Conservation (phyloP, 2,329 filamentous ascomycete genomes). For the Bipolaris bicolor region DNA sequence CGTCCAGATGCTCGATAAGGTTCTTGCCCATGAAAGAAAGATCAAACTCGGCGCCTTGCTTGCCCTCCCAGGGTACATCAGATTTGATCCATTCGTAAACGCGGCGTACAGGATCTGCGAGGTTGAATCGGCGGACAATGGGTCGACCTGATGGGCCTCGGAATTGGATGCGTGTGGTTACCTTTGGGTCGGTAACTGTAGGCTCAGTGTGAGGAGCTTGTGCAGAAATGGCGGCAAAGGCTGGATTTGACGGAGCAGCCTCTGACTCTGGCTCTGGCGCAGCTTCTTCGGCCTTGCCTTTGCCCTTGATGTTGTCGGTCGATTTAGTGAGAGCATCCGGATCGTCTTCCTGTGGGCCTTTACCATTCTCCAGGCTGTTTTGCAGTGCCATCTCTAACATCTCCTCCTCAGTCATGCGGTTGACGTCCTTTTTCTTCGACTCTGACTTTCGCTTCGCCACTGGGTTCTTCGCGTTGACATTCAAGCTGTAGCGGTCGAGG, state of each 20-base stretch:
- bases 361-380: conserved; percentile 74
- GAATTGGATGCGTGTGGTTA: conserved; percentile 90
- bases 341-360: conserved; percentile 68
- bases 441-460: conserved; percentile 80
- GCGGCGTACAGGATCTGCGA: conserved; percentile 76
- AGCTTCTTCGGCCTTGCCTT: conserved; percentile 39
- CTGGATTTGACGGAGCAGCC: conserved; percentile 38
- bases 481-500: conserved; percentile 93
- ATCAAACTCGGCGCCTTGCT: conserved; percentile 80
- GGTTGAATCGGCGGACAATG: conserved; percentile 82
- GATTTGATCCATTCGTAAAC: conserved; percentile 98
- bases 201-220: conserved; percentile 80
- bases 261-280: conserved; percentile 27
- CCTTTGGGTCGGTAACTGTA: conserved; percentile 65
- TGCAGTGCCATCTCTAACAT: conserved; percentile 94
- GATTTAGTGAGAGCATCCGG: conserved; percentile 87
- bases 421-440: conserved; percentile 74
- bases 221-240: conserved; percentile 75
- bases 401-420: conserved; percentile 93
- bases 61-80: conserved; percentile 76
- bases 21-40: conserved; percentile 88
- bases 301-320: conserved; percentile 61
- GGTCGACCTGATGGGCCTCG: conserved; percentile 72
- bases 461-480: conserved; percentile 87
- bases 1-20: conserved; percentile 74